Evolutionary conservation across 805 yeast species (phyloP), one percentile per base, ranked within the genome.

Genomic region (Pichia heedii): DNA sequence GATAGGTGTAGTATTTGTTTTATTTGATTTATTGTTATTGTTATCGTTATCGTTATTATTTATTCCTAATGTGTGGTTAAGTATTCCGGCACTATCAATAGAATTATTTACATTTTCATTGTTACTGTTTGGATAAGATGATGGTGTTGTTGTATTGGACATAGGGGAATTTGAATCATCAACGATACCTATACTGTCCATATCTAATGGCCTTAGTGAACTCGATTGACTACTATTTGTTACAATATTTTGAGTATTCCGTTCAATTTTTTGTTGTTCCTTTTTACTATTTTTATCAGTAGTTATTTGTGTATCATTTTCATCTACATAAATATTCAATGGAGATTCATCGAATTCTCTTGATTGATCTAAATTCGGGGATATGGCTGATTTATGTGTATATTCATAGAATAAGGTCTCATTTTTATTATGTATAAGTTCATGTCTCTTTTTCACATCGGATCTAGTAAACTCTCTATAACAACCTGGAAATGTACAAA

Each of bases 401-500:
- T 27, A 27, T n/a, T 27, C 13, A 7, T 27, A 15, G 15, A 27
- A 13, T 11, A n/a, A 6, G 5, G n/a, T 15, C 11, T 27, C 6
- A 6, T 15, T 52, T 30, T 54, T 38, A 38, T 49, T 54, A 56
- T 73, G 62, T 50, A 73, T 38, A 60, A 56, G 43, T 50, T 56
- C 53, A 55, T 76, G 67, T 58, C 77, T 55, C 29, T 65, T 66
- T 43, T 65, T 65, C 30, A 77, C 63, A 51, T 78, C 84, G 32
- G 63, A 62, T 33, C 84, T 57, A 0, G 75, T 78, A 58, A 77
- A 78, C 1, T 73, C 66, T 51, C 70, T 72, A 1, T 70, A 67
- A 53, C 84, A 78, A 4, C 66, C 65, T 13, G 69, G 66, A 58
- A 67, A 67, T 0, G 57, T 52, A 56, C 84, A 78, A 15, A 27